phyloP scores from a whole-genome alignment of 306 rosid genomes.

The Sicyos edulis region DNA sequence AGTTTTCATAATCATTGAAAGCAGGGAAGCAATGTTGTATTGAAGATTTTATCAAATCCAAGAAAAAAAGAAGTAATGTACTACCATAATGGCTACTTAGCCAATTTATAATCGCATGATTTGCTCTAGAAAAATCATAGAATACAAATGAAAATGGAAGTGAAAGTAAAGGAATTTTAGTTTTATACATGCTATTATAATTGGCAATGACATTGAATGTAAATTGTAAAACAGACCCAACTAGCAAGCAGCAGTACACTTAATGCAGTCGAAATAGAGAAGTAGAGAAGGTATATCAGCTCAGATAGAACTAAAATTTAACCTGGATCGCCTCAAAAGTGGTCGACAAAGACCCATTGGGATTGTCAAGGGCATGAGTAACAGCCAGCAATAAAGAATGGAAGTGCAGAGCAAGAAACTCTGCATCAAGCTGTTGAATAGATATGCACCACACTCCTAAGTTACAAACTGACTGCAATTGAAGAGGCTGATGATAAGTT shows the following conservation, averaged over 20 bases:
- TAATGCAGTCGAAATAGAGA: no score
- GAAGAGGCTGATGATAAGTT: conserved; percentile 11
- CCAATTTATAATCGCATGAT: no score
- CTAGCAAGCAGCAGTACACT: no score
- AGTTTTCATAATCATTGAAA: background rate
- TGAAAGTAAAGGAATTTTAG: no score
- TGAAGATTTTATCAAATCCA: background rate
- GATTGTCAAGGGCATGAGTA: conserved; percentile 74
- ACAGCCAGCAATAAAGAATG: conserved; percentile 48
- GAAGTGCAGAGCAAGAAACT: conserved; percentile 40
- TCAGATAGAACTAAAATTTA: background rate
- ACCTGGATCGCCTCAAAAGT: conserved; percentile 91
- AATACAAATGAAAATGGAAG: background rate
- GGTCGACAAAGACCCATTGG: conserved; percentile 77
- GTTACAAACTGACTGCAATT: conserved; percentile 66
- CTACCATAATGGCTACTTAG: background rate
- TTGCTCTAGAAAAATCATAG: background rate
- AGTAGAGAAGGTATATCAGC: background rate
- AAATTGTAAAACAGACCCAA: no score
- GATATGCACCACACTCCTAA: conserved; percentile 86
- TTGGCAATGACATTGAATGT: no score
- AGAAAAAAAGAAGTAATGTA: background rate
- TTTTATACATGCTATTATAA: no score
- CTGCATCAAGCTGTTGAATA: conserved; percentile 51
- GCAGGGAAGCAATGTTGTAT: background rate